Percentiles rank a stretch among this genome's conserved stretches.
Evolutionary conservation across 2,329 filamentous ascomycete genomes (phyloP).

Genomic region (Trichoderma pleuroti): DNA sequence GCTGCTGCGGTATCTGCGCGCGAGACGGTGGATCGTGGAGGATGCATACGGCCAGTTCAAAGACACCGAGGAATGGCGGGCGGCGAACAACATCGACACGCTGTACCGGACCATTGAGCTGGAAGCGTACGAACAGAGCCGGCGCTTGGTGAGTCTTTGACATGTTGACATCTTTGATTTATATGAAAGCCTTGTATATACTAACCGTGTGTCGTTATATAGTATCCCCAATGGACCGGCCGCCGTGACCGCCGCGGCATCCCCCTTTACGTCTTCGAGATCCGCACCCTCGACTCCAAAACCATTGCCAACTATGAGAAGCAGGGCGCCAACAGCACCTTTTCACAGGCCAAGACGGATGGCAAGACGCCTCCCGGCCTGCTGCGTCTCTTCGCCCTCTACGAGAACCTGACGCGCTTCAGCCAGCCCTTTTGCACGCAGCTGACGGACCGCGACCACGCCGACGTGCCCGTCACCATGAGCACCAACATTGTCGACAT

Average conservation of each 20-base stretch:
- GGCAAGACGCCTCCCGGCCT: slow-evolving; percentile 70
- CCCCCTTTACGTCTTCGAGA: slow-evolving; percentile 87
- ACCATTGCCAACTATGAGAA: slow-evolving; percentile 77
- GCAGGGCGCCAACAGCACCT: slow-evolving; percentile 51
- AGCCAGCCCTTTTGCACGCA: slow-evolving; percentile 80
- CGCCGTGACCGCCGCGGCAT: slow-evolving; percentile 87
- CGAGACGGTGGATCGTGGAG: slow-evolving; percentile 72
- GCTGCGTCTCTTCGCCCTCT: slow-evolving; percentile 83
- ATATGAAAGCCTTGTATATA: not conserved
- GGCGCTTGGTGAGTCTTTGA: slow-evolving; percentile 58
- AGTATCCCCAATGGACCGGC: slow-evolving; percentile 96
- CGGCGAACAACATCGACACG: slow-evolving; percentile 70
- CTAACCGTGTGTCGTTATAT: not conserved
- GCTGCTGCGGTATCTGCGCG: slow-evolving; percentile 78
- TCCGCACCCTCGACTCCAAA: slow-evolving; percentile 77
- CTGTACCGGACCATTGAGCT: slow-evolving; percentile 86
- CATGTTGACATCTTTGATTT: no score
- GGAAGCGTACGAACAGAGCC: slow-evolving; percentile 76
- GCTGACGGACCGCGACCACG: slow-evolving; percentile 65
- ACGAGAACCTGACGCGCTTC: slow-evolving; percentile 88
- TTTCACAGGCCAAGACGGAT: slow-evolving; percentile 60
- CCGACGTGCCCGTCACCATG: slow-evolving; percentile 82
- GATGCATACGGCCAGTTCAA: slow-evolving; percentile 82
- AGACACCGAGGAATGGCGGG: slow-evolving; percentile 84
- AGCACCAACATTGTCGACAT: slow-evolving; percentile 96